phyloP scores from a whole-genome alignment of 306 rosid species.

The Albizia julibrissin region DNA sequence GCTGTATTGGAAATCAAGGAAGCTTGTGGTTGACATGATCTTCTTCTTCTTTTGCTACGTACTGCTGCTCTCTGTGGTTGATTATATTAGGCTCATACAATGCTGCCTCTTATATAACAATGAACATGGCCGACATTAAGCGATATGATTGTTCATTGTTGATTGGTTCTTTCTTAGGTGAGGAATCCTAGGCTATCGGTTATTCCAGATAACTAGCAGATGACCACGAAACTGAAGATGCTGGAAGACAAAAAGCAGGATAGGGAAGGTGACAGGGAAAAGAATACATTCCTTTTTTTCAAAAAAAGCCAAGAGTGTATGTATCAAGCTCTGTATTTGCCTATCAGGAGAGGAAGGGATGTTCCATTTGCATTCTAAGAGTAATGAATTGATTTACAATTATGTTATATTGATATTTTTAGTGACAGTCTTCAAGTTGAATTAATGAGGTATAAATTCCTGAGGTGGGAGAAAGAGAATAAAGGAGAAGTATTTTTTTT shows the following conservation, averaged over 20 bases:
- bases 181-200: slow-evolving; percentile 16
- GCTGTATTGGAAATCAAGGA: slow-evolving; percentile 81
- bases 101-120: slow-evolving; percentile 8
- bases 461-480: slow-evolving; percentile 24
- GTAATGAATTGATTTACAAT: slow-evolving; percentile 21
- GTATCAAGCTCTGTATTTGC: neutral
- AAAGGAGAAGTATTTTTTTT: neutral
- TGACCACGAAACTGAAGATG: slow-evolving; percentile 47
- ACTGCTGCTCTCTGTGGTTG: slow-evolving; percentile 16
- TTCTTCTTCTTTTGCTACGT: neutral
- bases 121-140: neutral
- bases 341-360: slow-evolving; percentile 9
- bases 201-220: slow-evolving; percentile 40
- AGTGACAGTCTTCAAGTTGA: slow-evolving; percentile 39
- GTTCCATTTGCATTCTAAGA: slow-evolving; percentile 16
- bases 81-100: slow-evolving; percentile 18
- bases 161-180: neutral
- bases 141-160: neutral
- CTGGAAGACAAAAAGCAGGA: slow-evolving; percentile 28
- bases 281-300: slow-evolving; percentile 48
- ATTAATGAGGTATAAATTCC: slow-evolving; percentile 29
- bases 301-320: slow-evolving; percentile 35
- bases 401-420: neutral
- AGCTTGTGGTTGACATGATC: slow-evolving; percentile 51
- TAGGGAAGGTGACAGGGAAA: slow-evolving; percentile 36